phyloP scores from a whole-genome alignment of 306 rosid genomes.

The Begonia fuchsioides region DNA sequence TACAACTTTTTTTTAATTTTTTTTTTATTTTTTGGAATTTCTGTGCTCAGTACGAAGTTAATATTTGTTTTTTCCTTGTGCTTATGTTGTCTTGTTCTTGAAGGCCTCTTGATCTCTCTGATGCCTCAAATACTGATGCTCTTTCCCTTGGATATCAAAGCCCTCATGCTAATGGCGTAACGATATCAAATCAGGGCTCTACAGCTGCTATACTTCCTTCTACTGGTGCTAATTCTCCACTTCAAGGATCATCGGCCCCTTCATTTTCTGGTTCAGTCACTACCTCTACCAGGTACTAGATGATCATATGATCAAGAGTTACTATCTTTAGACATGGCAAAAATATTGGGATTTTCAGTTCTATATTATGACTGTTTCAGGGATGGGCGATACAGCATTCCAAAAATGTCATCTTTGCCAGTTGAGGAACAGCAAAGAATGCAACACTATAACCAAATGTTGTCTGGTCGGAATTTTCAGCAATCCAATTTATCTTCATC shows the following conservation, averaged over 20 bases:
- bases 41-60: background rate
- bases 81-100: conserved; percentile 22
- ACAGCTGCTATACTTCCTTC: conserved; percentile 16
- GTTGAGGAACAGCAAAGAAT: conserved; percentile 90
- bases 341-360: too few relatives aligned
- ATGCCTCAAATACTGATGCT: conserved; percentile 45
- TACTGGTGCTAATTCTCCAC: conserved; percentile 47
- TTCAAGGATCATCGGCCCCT: conserved; percentile 39
- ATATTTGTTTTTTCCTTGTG: background rate
- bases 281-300: conserved; percentile 39
- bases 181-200: too few relatives aligned
- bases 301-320: conserved; percentile 3
- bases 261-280: conserved; percentile 47
- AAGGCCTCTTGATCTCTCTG: conserved; percentile 99
- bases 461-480: conserved; percentile 57
- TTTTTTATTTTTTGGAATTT: too few relatives aligned
- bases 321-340: too few relatives aligned
- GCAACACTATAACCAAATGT: conserved; percentile 69
- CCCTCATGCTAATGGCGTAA: too few relatives aligned
- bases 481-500: conserved; percentile 59
- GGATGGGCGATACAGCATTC: conserved; percentile 65
- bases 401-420: conserved; percentile 50
- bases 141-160: conserved; percentile 58
- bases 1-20: too few relatives aligned
- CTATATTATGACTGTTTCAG: conserved; percentile 19